Conservation (phyloP, 2,329 filamentous ascomycete species). For the Plectosphaerella plurivora region DNA sequence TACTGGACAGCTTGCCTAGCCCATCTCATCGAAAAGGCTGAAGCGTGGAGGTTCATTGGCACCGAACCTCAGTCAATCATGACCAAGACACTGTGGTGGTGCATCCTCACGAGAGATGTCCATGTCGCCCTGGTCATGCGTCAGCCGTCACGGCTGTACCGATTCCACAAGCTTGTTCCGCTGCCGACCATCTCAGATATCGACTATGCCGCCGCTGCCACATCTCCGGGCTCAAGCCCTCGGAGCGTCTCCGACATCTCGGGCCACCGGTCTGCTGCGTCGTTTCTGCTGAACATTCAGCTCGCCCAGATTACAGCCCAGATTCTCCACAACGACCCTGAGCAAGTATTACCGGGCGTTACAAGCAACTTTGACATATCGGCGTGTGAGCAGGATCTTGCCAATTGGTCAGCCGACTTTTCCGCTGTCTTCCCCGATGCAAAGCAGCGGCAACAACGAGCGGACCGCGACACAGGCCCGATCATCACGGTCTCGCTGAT, state of each 20-base stretch:
- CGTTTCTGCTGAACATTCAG: neutral
- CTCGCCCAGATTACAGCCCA: neutral
- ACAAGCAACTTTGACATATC: neutral
- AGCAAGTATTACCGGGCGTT: neutral
- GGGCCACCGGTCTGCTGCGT: neutral
- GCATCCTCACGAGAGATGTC: neutral
- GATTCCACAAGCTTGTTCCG: neutral
- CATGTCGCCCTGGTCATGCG: slow-evolving; percentile 3
- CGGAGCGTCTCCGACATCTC: neutral
- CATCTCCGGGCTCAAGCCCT: neutral
- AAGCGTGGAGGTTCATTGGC: slow-evolving; percentile 2
- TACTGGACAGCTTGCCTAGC: slow-evolving; percentile 2
- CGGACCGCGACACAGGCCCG: neutral
- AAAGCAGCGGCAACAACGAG: neutral
- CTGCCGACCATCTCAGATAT: neutral
- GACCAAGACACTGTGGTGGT: slow-evolving; percentile 1
- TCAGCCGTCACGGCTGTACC: neutral
- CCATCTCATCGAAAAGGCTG: slow-evolving; percentile 1
- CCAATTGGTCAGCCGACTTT: slow-evolving; percentile 1
- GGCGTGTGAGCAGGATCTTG: neutral
- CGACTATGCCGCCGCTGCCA: neutral
- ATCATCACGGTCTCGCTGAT: slow-evolving; percentile 1
- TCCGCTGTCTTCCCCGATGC: neutral
- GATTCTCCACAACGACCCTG: slow-evolving; percentile 1
- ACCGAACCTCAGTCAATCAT: neutral